Evolutionary conservation across 345 rosid genomes (phyloP).

Genomic region (Eucalyptus grandis): DNA sequence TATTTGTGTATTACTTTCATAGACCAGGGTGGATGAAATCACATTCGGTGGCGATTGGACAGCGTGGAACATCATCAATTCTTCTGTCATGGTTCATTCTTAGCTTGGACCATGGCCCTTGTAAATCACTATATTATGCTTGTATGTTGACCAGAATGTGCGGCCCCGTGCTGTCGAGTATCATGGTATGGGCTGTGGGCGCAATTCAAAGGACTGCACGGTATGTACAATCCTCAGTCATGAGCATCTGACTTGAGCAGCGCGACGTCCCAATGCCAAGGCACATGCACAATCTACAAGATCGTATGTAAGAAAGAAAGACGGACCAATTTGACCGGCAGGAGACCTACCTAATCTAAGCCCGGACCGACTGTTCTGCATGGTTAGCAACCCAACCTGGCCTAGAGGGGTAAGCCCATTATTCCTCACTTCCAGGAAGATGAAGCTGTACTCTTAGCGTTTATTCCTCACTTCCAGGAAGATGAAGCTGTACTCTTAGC

Average conservation of each 20-base stretch:
- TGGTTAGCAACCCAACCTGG: background rate
- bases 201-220: background rate
- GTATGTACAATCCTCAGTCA: background rate
- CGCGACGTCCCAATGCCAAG: background rate
- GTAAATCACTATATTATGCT: background rate
- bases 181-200: background rate
- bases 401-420: background rate
- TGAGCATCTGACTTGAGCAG: background rate
- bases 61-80: background rate
- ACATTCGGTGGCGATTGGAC: accelerated
- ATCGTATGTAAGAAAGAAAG: background rate
- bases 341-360: background rate
- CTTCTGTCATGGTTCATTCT: background rate
- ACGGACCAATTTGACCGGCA: background rate
- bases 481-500: background rate
- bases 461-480: background rate
- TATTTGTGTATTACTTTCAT: background rate
- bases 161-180: background rate
- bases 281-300: background rate
- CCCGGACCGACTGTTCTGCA: background rate
- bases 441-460: background rate
- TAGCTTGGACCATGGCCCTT: background rate
- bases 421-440: background rate
- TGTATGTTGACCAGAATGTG: background rate
- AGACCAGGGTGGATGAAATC: background rate